Base-by-base conservation (phyloP, 139 green algal genomes). In the Chlamydomonas sp. region DNA sequence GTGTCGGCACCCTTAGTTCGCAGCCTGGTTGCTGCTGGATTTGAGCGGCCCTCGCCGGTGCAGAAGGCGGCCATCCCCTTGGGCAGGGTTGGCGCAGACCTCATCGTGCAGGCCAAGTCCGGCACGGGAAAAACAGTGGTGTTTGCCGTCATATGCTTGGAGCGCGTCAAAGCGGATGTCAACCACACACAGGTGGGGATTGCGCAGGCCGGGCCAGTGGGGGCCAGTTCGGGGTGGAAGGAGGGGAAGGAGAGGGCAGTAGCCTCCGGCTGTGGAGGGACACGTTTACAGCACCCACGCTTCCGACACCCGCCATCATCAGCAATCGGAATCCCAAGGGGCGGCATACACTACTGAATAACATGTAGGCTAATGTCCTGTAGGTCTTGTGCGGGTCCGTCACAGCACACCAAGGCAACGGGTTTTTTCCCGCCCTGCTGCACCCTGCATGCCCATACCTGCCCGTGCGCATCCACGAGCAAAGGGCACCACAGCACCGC, bases 81-180 rank as follows among this genome's bases (percentile, higher is more conserved):
- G 2, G 93, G 91, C 0, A 90, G 93, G n/a, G 17, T 95, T 12
- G 96, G 96, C 73, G 79, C 92, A 5, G 96, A 98, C 89, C 85
- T 98, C 2, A 93, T 98, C 63, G 93, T 98, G 18, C 96, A 98
- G 81, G 96, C 96, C 60, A 98, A 97, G 89, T 96, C 94, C 6
- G 96, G 96, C 75, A 98, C 96, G 0, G 96, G 96, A 16, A 98
- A 98, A 82, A 98, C 96, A 2, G 85, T 96, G 5, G 94, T 96
- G 64, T 98, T 98, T 90, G 92, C 90, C 16, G 73, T 92, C 68
- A 86, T 93, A 49, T 85, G 83, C 77, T 78, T 97, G 69, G 91
- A 96, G 85, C 78, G 90, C 1, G 62, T 97, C 0, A 86, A 95
- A 61, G 58, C 80, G 10, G 86, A 90, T 9, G n/a, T 87, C 2